phyloP scores from a whole-genome alignment of 116 monocot species.

The Iris pallida region DNA sequence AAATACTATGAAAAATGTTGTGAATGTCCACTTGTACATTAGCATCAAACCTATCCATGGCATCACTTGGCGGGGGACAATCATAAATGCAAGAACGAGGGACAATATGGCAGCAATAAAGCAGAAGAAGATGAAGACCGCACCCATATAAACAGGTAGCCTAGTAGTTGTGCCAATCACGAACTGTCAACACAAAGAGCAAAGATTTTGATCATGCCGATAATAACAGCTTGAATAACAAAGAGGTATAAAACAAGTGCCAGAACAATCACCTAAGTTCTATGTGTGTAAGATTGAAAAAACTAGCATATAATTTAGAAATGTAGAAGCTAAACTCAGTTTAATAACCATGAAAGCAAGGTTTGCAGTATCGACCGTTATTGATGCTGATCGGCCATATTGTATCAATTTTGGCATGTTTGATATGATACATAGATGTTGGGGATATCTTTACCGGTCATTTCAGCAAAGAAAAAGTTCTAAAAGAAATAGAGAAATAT shows the following conservation, averaged over 20 bases:
- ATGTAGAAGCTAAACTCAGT: too few relatives aligned
- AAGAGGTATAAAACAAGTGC: background rate
- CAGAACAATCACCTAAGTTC: too few relatives aligned
- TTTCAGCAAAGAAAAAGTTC: too few relatives aligned
- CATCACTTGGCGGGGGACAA: constrained; percentile 72
- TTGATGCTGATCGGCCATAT: too few relatives aligned
- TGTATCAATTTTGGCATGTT: too few relatives aligned
- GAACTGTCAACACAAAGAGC: constrained; percentile 39
- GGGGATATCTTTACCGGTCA: too few relatives aligned
- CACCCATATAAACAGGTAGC: constrained; percentile 67
- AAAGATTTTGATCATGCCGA: constrained; percentile 8
- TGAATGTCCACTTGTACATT: constrained; percentile 80
- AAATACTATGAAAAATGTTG: constrained; percentile 52
- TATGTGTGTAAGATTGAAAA: too few relatives aligned
- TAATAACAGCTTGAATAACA: background rate
- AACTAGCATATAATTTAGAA: too few relatives aligned
- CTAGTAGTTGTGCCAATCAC: constrained; percentile 34
- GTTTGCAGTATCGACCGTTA: too few relatives aligned
- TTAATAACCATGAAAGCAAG: too few relatives aligned
- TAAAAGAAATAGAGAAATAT: too few relatives aligned
- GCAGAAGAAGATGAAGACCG: constrained; percentile 49
- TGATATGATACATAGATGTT: too few relatives aligned
- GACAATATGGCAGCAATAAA: constrained; percentile 52
- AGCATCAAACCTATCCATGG: constrained; percentile 92
- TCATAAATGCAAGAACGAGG: constrained; percentile 49